phyloP scores from a whole-genome alignment of 2,329 filamentous ascomycete genomes.

The Cucurbitaria berberidis region DNA sequence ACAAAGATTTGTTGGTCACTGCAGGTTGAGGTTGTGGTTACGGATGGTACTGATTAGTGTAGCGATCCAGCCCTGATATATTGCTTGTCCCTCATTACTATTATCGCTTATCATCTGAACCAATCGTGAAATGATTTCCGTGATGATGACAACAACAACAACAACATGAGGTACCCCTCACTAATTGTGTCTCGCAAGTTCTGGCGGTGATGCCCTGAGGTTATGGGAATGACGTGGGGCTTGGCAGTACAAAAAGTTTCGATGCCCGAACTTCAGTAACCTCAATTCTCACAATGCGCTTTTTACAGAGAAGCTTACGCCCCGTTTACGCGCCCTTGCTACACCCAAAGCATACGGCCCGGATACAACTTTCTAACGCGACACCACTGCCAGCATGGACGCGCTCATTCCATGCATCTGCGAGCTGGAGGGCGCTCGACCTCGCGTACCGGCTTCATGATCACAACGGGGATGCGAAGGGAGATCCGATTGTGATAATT shows the following conservation, averaged over 20 bases:
- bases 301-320: slow-evolving; percentile 12
- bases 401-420: slow-evolving; percentile 37
- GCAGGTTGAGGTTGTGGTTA: not conserved
- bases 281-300: slow-evolving; percentile 17
- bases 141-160: too few relatives aligned
- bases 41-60: not conserved
- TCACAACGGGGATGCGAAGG: slow-evolving; percentile 43
- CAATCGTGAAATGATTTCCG: too few relatives aligned
- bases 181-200: too few relatives aligned
- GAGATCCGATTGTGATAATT: slow-evolving; percentile 80
- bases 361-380: slow-evolving; percentile 3
- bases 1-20: not conserved
- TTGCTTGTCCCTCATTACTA: not conserved
- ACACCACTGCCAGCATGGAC: slow-evolving; percentile 23
- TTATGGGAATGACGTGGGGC: slow-evolving; percentile 9
- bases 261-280: not conserved
- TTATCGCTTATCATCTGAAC: too few relatives aligned
- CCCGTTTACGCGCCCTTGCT: slow-evolving; percentile 14
- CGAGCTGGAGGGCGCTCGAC: slow-evolving; percentile 31
- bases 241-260: slow-evolving; percentile 9
- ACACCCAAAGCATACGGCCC: slow-evolving; percentile 17
- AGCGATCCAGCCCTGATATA: not conserved
- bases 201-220: too few relatives aligned
- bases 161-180: too few relatives aligned
- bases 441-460: slow-evolving; percentile 46